Evolutionary conservation across 305 asterid genomes (phyloP), one percentile per base, ranked within the genome.

Genomic region (Fraxinus xanthoxyloides): DNA sequence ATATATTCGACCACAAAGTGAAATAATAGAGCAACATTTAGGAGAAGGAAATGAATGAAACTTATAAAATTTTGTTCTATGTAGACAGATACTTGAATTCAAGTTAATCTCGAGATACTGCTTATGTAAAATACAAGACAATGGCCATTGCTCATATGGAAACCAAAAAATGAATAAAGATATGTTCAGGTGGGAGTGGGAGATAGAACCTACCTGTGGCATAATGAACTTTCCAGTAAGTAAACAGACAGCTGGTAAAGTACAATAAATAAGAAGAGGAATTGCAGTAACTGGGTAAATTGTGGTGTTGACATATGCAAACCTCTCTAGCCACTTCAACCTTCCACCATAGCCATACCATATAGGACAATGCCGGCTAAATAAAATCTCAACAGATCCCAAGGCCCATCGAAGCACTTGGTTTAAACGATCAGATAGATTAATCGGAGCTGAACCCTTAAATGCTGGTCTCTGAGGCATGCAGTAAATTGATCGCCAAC

Each of bases 251-350:
- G 92, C 92, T 70, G 92, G 92, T 77, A 89, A 79, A 10, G 82
- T 89, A 79, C 92, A 89, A 80, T 88, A 89, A 43, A 89, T 67
- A 75, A 89, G 87, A 70, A 89, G 90, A 83, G 92, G 92, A 82
- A 89, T 85, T 63, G 92, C 46, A 84, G 92, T 89, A 81, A 89
- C 69, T 10, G 92, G 92, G 83, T 89, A 89, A 75, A 89, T 89
- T 83, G 92, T 89, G 43, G 92, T 89, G 86, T 89, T 89, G 73
- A 92, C 78, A 81, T 92, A 92, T 56, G 97, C 94, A 82, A 91
- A 89, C 72, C 97, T 90, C 89, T 92, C 94, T 46, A 91, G 90
- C 94, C 94, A 90, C 86, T 91, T 90, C 82, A 92, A 80, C 85
- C 92, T 84, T 88, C 95, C 91, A 56, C 79, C 65, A 76, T 89